Evolutionary conservation across 257 asterid species (phyloP).

Genomic region (Jasminum sambac): DNA sequence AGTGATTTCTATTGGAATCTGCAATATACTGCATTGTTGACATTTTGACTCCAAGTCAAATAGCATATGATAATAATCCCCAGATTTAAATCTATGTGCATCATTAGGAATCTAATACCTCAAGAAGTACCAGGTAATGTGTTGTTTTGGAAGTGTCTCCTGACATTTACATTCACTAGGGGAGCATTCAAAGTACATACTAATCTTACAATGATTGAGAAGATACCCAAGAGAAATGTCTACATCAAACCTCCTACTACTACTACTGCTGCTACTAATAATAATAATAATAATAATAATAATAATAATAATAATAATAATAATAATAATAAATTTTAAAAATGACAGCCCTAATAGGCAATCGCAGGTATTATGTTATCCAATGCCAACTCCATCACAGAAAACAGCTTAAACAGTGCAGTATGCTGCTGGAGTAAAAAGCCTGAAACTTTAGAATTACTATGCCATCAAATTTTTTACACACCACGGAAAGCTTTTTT

Average conservation of each 20-base stretch:
- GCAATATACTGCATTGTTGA: background rate
- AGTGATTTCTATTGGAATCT: background rate
- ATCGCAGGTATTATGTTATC: background rate
- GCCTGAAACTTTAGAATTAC: too few species aligned
- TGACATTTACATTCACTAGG: background rate
- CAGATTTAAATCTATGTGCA: background rate
- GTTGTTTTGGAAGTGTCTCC: background rate
- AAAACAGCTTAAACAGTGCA: background rate
- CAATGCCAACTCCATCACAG: background rate
- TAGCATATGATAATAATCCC: constrained; percentile 3
- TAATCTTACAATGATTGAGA: background rate
- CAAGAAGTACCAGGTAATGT: background rate
- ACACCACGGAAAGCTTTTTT: too few species aligned
- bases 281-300: too few species aligned
- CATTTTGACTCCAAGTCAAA: background rate
- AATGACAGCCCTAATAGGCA: background rate
- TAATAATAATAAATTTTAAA: too few species aligned
- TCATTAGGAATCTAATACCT: background rate
- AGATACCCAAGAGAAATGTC: background rate
- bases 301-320: too few species aligned
- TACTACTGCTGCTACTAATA: too few species aligned
- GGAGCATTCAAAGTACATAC: background rate
- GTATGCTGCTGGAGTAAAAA: too few species aligned
- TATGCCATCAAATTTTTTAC: too few species aligned
- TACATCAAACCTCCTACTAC: background rate